Evolutionary conservation across 2,329 filamentous ascomycete species (phyloP).

Genomic region (Hypoxylon rubiginosum): DNA sequence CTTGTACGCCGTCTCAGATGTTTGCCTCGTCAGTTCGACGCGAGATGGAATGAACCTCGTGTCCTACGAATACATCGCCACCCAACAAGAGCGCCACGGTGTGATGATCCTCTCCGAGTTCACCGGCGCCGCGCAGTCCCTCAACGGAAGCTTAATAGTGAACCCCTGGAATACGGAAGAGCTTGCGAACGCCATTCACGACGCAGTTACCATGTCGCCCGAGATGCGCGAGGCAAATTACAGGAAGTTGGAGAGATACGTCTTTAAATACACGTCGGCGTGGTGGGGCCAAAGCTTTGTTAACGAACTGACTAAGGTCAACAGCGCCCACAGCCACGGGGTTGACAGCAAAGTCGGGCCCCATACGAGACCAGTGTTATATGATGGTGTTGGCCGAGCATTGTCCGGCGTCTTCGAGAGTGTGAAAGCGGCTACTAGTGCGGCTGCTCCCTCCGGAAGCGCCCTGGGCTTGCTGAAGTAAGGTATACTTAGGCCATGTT

Average conservation of each 20-base stretch:
- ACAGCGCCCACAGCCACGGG: conserved; percentile 45
- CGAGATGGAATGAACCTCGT: conserved; percentile 99
- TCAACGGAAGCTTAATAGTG: conserved; percentile 93
- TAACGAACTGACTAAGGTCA: conserved; percentile 77
- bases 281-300: conserved; percentile 98
- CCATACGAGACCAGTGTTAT: conserved; percentile 37
- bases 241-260: conserved; percentile 92
- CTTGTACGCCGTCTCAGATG: conserved; percentile 91
- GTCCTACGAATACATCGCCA: conserved; percentile 97
- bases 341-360: conserved; percentile 42
- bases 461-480: conserved; percentile 34
- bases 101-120: conserved; percentile 97
- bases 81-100: conserved; percentile 89
- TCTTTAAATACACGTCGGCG: conserved; percentile 96
- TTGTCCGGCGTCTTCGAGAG: conserved; percentile 49
- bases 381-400: conserved; percentile 44
- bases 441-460: conserved; percentile 44
- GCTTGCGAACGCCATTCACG: conserved; percentile 90
- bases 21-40: conserved; percentile 93
- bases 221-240: conserved; percentile 90
- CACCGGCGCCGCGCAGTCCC: conserved; percentile 91
- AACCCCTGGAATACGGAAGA: conserved; percentile 99
- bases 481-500: background rate
- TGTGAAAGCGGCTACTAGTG: conserved; percentile 47
- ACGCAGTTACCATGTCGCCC: conserved; percentile 95